A percentile compares a stretch with the other conserved stretches of the same genome.
These are phyloP conservation scores for Proliferodiscus dingleyae DNA, from an alignment of 2,329 filamentous ascomycete species.

Conservation along the genomic window DNA sequence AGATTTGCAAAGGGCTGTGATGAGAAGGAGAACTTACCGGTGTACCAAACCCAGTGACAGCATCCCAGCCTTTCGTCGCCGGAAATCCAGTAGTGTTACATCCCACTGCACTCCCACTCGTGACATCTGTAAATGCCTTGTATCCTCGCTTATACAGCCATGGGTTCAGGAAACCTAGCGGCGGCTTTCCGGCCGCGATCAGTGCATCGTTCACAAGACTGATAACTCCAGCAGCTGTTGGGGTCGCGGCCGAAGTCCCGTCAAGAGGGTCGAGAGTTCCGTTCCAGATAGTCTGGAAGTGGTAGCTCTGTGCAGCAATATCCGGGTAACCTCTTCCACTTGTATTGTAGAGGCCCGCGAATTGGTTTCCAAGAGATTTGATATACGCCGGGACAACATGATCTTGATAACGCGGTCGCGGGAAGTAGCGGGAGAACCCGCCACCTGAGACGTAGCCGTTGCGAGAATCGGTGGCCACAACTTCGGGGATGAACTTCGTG, in stretches of 20 bases:
- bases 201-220: constrained; percentile 58
- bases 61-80: constrained; percentile 32
- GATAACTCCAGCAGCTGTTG: constrained; percentile 52
- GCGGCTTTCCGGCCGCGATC: constrained; percentile 42
- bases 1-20: too few relatives aligned
- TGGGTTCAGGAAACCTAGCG: constrained; percentile 41
- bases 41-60: constrained; percentile 35
- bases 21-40: constrained; percentile 24
- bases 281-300: constrained; percentile 40
- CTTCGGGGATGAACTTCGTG: constrained; percentile 28
- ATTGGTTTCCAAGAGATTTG: constrained; percentile 23
- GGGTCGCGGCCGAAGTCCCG: constrained; percentile 50
- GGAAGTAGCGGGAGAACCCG: constrained; percentile 48
- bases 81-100: constrained; percentile 31
- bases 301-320: constrained; percentile 50
- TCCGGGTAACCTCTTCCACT: constrained; percentile 36
- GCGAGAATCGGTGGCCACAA: constrained; percentile 31
- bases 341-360: constrained; percentile 34
- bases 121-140: constrained; percentile 37
- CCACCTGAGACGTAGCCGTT: constrained; percentile 18
- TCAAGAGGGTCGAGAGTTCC: constrained; percentile 34
- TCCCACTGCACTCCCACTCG: constrained; percentile 33
- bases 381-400: constrained; percentile 24
- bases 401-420: constrained; percentile 42
- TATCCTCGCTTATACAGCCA: constrained; percentile 35